These are phyloP conservation scores for Rhododendron ferrugineum DNA, from an alignment of 148 eudicot species.

Conservation along the genomic window DNA sequence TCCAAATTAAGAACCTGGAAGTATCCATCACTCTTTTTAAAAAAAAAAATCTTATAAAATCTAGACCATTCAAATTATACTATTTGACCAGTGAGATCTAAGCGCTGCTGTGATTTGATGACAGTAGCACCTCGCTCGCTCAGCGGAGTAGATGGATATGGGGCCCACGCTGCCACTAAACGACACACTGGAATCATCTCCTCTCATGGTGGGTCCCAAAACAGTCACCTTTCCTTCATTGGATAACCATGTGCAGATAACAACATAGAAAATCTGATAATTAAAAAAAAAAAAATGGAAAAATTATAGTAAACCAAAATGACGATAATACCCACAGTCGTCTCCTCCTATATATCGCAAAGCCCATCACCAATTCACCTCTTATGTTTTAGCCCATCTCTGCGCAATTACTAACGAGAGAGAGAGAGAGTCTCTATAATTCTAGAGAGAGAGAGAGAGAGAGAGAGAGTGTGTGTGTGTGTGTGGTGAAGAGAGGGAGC, in stretches of 20 bases:
- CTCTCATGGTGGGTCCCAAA: neutral
- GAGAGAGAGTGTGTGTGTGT: neutral
- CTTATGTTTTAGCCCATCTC: neutral
- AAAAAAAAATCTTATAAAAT: no score
- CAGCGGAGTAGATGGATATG: no score
- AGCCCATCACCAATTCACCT: neutral
- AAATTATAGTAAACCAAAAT: neutral
- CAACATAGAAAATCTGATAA: no score
- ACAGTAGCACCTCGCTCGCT: no score
- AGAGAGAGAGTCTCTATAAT: neutral
- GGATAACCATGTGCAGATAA: neutral
- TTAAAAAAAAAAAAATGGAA: neutral
- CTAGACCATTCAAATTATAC: no score
- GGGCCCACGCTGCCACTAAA: neutral
- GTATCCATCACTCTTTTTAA: fast-evolving
- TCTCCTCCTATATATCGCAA: slow-evolving; percentile 15
- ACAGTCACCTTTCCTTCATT: neutral
- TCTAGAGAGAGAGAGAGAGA: neutral
- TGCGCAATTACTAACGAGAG: neutral
- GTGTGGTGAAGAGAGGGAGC: neutral
- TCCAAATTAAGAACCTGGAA: no score
- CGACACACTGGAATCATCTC: neutral
- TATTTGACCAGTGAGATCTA: no score
- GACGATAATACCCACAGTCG: slow-evolving; percentile 25
- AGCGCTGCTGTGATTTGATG: no score